Evolutionary conservation across 2,329 filamentous ascomycete species (phyloP), one percentile per base, ranked within the genome.

Genomic region (Ophiostoma triangulosporum): DNA sequence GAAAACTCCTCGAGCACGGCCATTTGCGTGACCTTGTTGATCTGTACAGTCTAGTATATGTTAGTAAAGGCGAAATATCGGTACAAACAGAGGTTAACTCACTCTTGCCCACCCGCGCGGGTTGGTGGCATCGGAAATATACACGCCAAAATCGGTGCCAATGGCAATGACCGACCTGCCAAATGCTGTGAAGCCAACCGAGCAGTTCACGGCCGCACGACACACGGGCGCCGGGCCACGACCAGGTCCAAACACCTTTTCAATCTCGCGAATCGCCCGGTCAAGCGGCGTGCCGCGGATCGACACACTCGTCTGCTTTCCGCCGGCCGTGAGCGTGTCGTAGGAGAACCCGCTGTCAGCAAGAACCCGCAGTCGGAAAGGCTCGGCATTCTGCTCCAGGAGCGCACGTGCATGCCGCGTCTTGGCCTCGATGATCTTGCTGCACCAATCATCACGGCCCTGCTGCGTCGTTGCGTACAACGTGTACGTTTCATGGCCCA

Each of bases 1-100:
- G 88, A 93, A 66, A 97, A 97, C 59, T 97, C 93, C 64, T 98
- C 94, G 6, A 98, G 78, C 0, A 98, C 87, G 0, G 93, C 84
- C 48, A 98, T 86, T 65, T 98, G 93, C 2, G 91, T 94, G 15
- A 98, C 90, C 54, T 82, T 81, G 46, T 72, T 72, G 60, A 82
- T 80, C 64, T 83, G 80, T 24, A 96, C 88, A 7, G 86, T 82
- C 86, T 94, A 62, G 3, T 12, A 15, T 6, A 4, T 22, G 48
- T 54, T 50, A 54, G 36, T 17, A 33, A 14, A 15, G 4, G 15
- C 6, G 12, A 12, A 11, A 20, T 48, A 32, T 11, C 24, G n/a
- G n/a, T n/a, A n/a, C n/a, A n/a, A n/a, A n/a, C n/a, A n/a, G n/a
- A n/a, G n/a, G n/a, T n/a, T n/a, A 15, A 71, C 80, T 73, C 74